Percentiles rank a stretch among this genome's conserved stretches.
phyloP scores from a whole-genome alignment of 768 basidiomycete species.

The Agaricus sinodeliciosus region DNA sequence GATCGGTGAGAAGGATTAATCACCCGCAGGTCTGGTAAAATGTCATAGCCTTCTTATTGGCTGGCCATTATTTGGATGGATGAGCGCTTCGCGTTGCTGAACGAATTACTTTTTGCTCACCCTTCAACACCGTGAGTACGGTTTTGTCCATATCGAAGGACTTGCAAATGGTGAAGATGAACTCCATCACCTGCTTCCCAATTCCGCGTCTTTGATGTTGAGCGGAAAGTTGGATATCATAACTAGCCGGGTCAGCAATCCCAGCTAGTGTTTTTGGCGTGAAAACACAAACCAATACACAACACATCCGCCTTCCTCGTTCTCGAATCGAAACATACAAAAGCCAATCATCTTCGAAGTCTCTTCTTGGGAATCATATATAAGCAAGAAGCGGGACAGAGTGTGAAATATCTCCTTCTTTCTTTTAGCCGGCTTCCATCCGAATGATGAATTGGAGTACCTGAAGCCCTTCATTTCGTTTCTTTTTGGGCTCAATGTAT shows the following conservation, averaged over 20 bases:
- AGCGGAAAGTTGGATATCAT: conserved; percentile 64
- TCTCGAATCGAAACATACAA: conserved; percentile 69
- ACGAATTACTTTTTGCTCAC: conserved; percentile 27
- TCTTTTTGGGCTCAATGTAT: background rate
- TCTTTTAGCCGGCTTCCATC: conserved; percentile 58
- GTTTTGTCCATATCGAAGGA: conserved; percentile 59
- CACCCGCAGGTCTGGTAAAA: conserved; percentile 59
- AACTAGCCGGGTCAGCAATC: conserved; percentile 34
- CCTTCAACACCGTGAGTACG: conserved; percentile 71
- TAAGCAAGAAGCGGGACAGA: conserved; percentile 55
- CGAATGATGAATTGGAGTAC: conserved; percentile 51
- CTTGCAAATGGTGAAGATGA: conserved; percentile 42
- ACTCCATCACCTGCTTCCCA: conserved; percentile 47
- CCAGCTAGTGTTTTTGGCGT: background rate
- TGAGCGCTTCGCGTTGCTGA: background rate
- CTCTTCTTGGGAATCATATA: conserved; percentile 13
- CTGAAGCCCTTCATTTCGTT: conserved; percentile 23
- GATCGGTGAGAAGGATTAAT: conserved; percentile 12
- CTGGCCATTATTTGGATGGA: background rate
- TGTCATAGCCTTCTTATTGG: conserved; percentile 19
- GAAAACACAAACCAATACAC: conserved; percentile 57
- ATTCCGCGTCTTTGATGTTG: conserved; percentile 44
- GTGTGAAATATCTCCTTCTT: conserved; percentile 51
- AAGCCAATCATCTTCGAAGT: conserved; percentile 27
- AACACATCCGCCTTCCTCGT: conserved; percentile 51